These are phyloP conservation scores for Rasamsonia emersonii DNA, from an alignment of 2,329 filamentous ascomycete species.

Conservation along the genomic window DNA sequence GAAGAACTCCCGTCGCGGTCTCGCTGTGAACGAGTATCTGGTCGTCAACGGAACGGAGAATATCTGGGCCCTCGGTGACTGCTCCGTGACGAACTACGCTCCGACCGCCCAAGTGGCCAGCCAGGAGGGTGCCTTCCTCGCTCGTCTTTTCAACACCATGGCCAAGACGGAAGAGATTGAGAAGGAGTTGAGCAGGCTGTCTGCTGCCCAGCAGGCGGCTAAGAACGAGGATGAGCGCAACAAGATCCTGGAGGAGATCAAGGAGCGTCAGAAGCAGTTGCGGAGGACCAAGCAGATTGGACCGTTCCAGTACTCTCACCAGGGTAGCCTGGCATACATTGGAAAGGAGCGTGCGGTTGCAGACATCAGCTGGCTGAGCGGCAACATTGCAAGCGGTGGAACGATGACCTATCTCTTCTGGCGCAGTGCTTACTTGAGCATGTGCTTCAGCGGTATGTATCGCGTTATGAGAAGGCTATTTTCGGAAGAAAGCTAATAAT, in stretches of 20 bases:
- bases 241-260: slow-evolving; percentile 64
- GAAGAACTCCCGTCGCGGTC: slow-evolving; percentile 86
- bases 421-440: slow-evolving; percentile 95
- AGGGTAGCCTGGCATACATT: slow-evolving; percentile 95
- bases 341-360: slow-evolving; percentile 96
- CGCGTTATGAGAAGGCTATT: too few species aligned
- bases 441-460: slow-evolving; percentile 97
- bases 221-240: slow-evolving; percentile 53
- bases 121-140: slow-evolving; percentile 92
- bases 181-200: slow-evolving; percentile 61
- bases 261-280: slow-evolving; percentile 75
- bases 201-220: slow-evolving; percentile 56
- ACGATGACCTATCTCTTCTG: slow-evolving; percentile 97
- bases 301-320: slow-evolving; percentile 97
- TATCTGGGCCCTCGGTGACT: slow-evolving; percentile 97
- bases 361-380: slow-evolving; percentile 94
- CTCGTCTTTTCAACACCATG: slow-evolving; percentile 97
- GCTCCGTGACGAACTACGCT: slow-evolving; percentile 92
- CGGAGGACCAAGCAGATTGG: slow-evolving; percentile 88
- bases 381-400: slow-evolving; percentile 89
- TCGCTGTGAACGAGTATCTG: slow-evolving; percentile 96
- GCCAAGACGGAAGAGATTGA: slow-evolving; percentile 85
- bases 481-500: slow-evolving; percentile 8
- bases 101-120: slow-evolving; percentile 94
- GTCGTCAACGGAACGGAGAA: slow-evolving; percentile 96